Base-by-base conservation (phyloP, 371 early-diverging fungal genomes). In the Rhizopus microsporus region DNA sequence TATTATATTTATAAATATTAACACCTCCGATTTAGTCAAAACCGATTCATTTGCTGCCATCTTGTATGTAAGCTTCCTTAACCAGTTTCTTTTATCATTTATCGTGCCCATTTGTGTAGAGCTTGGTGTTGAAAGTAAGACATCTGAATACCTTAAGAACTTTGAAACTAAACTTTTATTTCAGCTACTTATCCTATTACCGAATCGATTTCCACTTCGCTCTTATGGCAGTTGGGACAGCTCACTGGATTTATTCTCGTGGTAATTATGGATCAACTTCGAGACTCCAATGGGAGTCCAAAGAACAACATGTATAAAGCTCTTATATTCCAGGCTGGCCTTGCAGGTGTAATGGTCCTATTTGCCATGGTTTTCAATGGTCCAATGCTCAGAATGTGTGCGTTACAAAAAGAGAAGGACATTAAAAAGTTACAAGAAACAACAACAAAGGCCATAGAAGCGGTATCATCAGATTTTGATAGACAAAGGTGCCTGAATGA, bases 101-200 rank as follows among this genome's bases (percentile, higher is more conserved):
- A 65, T 74, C 59, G 69, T 77, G 0, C 77, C 77, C 5, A 57
- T 72, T 3, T 74, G 71, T 12, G 62, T 77, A 9, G 77, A 77
- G 40, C 53, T 77, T 15, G 74, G 72, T 1, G 77, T 77, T 7
- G 77, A 77, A 68, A 62, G 77, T 73, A 67, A 51, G 53, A 9
- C n/a, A 10, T 7, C 3, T 29, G 10, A 38, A 3, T 33, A 42
- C 32, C 15, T n/a, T 7, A 0, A 9, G 4, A 45, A 2, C 4
- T 10, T 7, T 10, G 32, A 29, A n/a, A 8, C 34, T 16, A 3
- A 45, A n/a, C 23, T 15, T 9, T 47, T 9, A 16, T 39, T 30
- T 13, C 42, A 72, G 73, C 60, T 5, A 53, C 74, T 10, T 70
- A 65, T 32, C 74, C 74, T 8, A 61, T 74, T 6, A 60, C 77